Evolutionary conservation across 1,284 basidiomycete species (phyloP).

Genomic region (Sparassis latifolia): DNA sequence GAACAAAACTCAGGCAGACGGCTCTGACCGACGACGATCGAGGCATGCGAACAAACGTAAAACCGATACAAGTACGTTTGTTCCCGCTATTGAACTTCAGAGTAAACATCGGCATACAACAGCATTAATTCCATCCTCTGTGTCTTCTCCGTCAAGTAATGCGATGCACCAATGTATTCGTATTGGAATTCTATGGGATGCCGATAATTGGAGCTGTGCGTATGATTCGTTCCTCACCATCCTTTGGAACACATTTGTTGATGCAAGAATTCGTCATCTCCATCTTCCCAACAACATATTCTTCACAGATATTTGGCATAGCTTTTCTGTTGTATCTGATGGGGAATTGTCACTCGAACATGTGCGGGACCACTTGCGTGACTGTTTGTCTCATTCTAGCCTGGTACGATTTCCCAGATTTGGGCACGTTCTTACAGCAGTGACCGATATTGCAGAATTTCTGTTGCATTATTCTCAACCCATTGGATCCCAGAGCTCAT

Average conservation of each 20-base stretch:
- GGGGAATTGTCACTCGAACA: background rate
- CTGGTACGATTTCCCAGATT: background rate
- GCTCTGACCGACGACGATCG: too few relatives aligned
- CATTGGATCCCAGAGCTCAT: background rate
- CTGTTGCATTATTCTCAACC: background rate
- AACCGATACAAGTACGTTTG: too few relatives aligned
- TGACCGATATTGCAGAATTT: background rate
- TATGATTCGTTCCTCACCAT: constrained; percentile 20
- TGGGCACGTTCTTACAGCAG: background rate
- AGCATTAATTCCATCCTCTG: too few relatives aligned
- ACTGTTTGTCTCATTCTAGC: background rate
- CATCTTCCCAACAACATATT: background rate
- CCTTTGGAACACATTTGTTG: background rate
- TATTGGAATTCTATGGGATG: constrained; percentile 13
- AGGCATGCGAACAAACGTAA: too few relatives aligned
- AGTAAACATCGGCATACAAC: background rate
- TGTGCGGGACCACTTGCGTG: background rate
- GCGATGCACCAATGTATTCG: background rate
- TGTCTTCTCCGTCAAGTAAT: constrained; percentile 7
- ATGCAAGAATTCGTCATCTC: background rate
- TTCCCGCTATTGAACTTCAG: background rate
- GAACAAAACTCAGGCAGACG: too few relatives aligned
- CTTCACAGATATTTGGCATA: background rate
- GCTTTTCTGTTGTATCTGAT: background rate
- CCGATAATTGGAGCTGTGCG: constrained; percentile 2